These are phyloP conservation scores for Pseudofabraea citricarpa DNA, from an alignment of 2,329 filamentous ascomycete species.

Conservation along the genomic window DNA sequence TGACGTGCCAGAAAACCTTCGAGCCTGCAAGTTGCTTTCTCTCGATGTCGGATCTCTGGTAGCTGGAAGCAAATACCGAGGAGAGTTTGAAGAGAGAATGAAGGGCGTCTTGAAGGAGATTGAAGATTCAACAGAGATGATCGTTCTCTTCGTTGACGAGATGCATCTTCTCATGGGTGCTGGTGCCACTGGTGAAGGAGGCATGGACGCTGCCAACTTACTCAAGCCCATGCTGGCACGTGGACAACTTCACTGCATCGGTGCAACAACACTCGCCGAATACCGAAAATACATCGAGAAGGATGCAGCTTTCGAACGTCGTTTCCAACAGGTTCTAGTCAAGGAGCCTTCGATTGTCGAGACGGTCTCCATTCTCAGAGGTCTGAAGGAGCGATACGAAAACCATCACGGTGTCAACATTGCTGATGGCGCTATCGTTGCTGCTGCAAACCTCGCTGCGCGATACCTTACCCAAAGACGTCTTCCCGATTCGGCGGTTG, in stretches of 20 bases:
- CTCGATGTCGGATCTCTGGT: conserved; percentile 93
- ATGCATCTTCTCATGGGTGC: conserved; percentile 99
- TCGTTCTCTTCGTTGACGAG: conserved; percentile 97
- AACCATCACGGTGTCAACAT: conserved; percentile 98
- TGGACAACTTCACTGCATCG: conserved; percentile 95
- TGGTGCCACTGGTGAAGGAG: conserved; percentile 87
- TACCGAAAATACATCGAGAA: conserved; percentile 99
- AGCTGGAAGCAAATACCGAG: conserved; percentile 95
- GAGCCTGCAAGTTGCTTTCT: conserved; percentile 88
- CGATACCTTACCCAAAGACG: conserved; percentile 88
- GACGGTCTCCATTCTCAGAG: conserved; percentile 96
- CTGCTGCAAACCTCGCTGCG: conserved; percentile 84
- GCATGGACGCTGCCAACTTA: conserved; percentile 97
- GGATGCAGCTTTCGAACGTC: conserved; percentile 93
- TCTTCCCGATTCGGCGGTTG: conserved; percentile 93
- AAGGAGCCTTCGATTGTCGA: conserved; percentile 87
- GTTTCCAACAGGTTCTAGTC: conserved; percentile 97
- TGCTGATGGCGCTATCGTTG: conserved; percentile 86
- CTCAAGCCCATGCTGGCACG: conserved; percentile 97
- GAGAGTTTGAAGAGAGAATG: conserved; percentile 99
- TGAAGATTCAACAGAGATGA: conserved; percentile 88
- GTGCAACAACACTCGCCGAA: conserved; percentile 89
- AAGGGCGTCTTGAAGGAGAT: conserved; percentile 99
- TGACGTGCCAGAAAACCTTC: conserved; percentile 92
- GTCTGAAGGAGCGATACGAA: conserved; percentile 96